phyloP scores from a whole-genome alignment of 306 rosid species.

The Prunus armeniaca region DNA sequence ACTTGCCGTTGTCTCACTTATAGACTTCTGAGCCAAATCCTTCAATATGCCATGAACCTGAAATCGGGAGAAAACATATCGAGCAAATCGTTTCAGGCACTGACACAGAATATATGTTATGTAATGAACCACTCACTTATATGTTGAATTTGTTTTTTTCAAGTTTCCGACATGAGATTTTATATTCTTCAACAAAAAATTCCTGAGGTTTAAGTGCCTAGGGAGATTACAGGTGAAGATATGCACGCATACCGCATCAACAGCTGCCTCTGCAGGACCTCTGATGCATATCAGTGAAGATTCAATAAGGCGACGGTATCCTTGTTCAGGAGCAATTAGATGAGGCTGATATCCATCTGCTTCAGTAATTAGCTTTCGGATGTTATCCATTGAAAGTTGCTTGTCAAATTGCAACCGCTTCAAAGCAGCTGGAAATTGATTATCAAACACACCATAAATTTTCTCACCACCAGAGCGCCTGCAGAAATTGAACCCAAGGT shows the following conservation, averaged over 20 bases:
- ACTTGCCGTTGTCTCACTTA: conserved; percentile 30
- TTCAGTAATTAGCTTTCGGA: conserved; percentile 43
- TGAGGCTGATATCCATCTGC: conserved; percentile 56
- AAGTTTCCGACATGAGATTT: background rate
- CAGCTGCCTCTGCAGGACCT: conserved; percentile 50
- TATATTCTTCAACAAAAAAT: no score
- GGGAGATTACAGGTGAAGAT: background rate
- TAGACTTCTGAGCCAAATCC: conserved; percentile 38
- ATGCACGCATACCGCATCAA: conserved; percentile 33
- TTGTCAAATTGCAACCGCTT: conserved; percentile 43
- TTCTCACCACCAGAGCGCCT: conserved; percentile 54
- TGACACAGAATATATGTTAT: background rate
- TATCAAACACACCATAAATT: conserved; percentile 39
- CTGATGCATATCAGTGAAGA: conserved; percentile 34
- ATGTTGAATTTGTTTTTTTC: no score
- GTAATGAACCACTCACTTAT: background rate
- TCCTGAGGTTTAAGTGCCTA: background rate
- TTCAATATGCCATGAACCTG: conserved; percentile 44
- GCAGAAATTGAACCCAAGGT: background rate
- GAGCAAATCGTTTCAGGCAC: background rate
- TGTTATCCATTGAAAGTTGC: conserved; percentile 39
- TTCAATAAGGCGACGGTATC: conserved; percentile 50
- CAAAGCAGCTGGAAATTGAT: conserved; percentile 48
- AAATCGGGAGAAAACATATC: conserved; percentile 12
- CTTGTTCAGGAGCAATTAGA: conserved; percentile 51